A percentile compares a stretch with the other conserved stretches of the same genome.
phyloP scores from a whole-genome alignment of 352 stramenopile species.

The Phytophthora fragariae region DNA sequence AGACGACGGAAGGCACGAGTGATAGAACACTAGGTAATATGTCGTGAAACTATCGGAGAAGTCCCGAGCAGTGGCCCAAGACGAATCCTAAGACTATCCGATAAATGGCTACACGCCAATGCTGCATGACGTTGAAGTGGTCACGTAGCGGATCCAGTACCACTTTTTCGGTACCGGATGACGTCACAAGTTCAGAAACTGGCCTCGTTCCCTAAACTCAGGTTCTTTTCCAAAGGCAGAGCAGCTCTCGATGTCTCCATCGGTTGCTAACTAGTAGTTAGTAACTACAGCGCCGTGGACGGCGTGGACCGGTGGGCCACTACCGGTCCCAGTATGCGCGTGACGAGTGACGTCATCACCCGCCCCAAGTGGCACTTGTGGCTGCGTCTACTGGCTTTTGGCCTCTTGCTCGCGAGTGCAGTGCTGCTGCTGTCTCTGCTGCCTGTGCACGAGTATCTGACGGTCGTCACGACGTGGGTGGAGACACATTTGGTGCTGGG shows the following conservation, averaged over 20 bases:
- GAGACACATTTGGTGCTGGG: slow-evolving; percentile 56
- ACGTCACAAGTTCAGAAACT: slow-evolving; percentile 20
- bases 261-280: slow-evolving; percentile 28
- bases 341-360: not conserved
- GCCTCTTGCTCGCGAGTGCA: slow-evolving; percentile 16
- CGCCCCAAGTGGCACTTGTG: slow-evolving; percentile 23
- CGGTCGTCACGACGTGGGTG: slow-evolving; percentile 56
- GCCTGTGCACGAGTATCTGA: slow-evolving; percentile 58
- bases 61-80: too few species aligned
- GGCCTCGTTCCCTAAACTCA: not conserved
- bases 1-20: not conserved
- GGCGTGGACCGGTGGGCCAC: slow-evolving; percentile 18
- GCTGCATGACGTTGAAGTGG: not conserved
- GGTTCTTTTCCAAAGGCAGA: not conserved
- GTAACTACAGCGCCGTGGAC: slow-evolving; percentile 33
- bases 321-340: slow-evolving; percentile 12
- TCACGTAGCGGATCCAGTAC: not conserved
- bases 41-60: too few species aligned
- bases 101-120: not conserved
- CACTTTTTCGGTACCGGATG: not conserved
- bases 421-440: slow-evolving; percentile 47
- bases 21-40: too few species aligned
- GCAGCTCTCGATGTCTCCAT: slow-evolving; percentile 25
- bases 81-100: too few species aligned
- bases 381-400: slow-evolving; percentile 33